A percentile compares a stretch with the other conserved stretches of the same genome.
Conservation (phyloP, 73 alveolate genomes). For the Paramecium sexaurelia region DNA sequence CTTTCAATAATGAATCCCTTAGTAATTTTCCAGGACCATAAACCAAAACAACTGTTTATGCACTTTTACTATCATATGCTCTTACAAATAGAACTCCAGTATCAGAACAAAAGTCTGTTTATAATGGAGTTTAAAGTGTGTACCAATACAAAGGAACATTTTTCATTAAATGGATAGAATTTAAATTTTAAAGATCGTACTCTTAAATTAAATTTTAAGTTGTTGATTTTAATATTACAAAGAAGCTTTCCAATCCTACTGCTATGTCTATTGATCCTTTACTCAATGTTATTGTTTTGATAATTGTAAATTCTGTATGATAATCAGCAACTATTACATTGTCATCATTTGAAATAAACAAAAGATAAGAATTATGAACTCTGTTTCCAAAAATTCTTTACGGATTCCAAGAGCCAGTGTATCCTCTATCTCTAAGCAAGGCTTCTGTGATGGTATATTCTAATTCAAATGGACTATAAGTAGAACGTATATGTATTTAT, state of each 20-base stretch:
- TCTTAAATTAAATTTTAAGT: neutral
- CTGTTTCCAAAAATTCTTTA: constrained; percentile 31
- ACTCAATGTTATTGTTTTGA: neutral
- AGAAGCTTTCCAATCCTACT: constrained; percentile 23
- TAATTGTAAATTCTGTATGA: neutral
- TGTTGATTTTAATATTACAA: neutral
- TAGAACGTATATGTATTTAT: neutral
- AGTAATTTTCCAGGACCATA: neutral
- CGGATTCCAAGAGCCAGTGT: constrained; percentile 19
- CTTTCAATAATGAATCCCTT: neutral
- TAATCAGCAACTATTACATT: constrained; percentile 40
- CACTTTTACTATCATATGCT: constrained; percentile 29
- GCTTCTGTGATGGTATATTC: neutral
- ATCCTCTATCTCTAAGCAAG: neutral
- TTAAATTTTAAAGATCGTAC: neutral
- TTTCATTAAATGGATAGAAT: neutral
- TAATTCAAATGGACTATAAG: neutral
- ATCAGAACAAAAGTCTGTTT: constrained; percentile 28
- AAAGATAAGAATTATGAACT: constrained; percentile 1
- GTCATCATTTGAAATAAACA: constrained; percentile 4
- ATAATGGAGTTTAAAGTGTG: neutral
- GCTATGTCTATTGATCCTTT: neutral
- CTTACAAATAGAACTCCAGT: constrained; percentile 50
- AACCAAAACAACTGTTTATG: constrained; percentile 14
- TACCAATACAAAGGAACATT: constrained; percentile 41